Base-by-base conservation (phyloP, 805 yeast species). In the Saccharomyces jurei region DNA sequence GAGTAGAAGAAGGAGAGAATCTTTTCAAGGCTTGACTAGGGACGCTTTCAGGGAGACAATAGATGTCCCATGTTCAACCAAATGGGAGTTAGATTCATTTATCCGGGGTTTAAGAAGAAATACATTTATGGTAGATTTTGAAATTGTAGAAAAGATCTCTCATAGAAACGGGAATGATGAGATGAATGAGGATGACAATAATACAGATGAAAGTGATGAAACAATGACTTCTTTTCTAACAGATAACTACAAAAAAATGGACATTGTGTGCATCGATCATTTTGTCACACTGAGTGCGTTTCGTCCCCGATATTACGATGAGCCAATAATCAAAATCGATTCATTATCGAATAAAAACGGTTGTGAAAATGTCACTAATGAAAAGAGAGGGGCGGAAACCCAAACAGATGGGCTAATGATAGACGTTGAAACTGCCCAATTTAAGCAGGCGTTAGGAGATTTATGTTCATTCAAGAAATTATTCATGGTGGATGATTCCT, bases 391-490 rank as follows among this genome's bases (percentile, higher is more conserved):
- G 22, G 13, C 17, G 14, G 17, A 36, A n/a, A 36, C 8, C 25
- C 25, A 36, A 17, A 17, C 17, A 5, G 44, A 36, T 36, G 44
- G 22, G 4, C 44, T 17, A 36, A 17, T 36, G 25, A 9, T 9
- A 36, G 22, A 36, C 14, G 21, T 28, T 25, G 32, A 31, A 13
- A 48, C 44, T 9, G 21, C 14, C 11, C 27, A 46, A 14, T 36
- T 44, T 3, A 56, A 51, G 31, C 52, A 50, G 32, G 55, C 56
- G 1, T 29, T 57, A 29, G 41, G 51, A 30, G 52, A 48, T 32
- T 54, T 63, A 14, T 54, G 63, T 6, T 60, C 64, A 0, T 65
- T 63, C 48, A 61, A 64, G 51, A 61, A 63, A 49, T n/a, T 66
- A 26, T 66, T 60, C 48, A 57, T 61, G 55, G 48, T 66, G n/a